Conservation (phyloP, 805 yeast genomes). For the Candida saitoana region DNA sequence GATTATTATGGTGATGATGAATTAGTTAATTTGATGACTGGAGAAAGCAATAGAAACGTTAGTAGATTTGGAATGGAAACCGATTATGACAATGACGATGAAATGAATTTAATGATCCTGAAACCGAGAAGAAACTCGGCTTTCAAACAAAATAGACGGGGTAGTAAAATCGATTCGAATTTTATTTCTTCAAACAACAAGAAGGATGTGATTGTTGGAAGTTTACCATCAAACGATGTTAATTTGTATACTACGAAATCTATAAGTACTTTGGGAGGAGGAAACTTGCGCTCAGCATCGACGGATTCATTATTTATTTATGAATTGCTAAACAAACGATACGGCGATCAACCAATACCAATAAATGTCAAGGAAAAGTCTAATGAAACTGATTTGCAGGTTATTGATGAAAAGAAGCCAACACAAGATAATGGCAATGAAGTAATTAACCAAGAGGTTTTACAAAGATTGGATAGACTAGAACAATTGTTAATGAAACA, state of each 20-base stretch:
- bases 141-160: background rate
- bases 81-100: slow-evolving; percentile 13
- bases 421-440: slow-evolving; percentile 1
- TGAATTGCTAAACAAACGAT: slow-evolving; percentile 26
- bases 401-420: background rate
- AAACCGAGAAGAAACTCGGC: slow-evolving; percentile 25
- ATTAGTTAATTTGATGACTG: slow-evolving; percentile 17
- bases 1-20: slow-evolving; percentile 30
- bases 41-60: background rate
- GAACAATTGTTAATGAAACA: slow-evolving; percentile 2
- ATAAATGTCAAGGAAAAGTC: slow-evolving; percentile 2
- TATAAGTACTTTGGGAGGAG: slow-evolving; percentile 28
- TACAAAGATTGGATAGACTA: slow-evolving; percentile 1
- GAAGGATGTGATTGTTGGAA: background rate
- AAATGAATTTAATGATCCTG: slow-evolving; percentile 21
- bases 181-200: slow-evolving; percentile 4
- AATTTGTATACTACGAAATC: slow-evolving; percentile 26
- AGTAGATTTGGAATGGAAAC: slow-evolving; percentile 9
- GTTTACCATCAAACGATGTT: slow-evolving; percentile 2
- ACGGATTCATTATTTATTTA: slow-evolving; percentile 36
- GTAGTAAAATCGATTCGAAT: background rate
- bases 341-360: slow-evolving; percentile 13
- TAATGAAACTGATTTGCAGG: background rate
- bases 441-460: slow-evolving; percentile 1
- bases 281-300: slow-evolving; percentile 34